Percentiles rank a stretch among this genome's conserved stretches.
Evolutionary conservation across 352 stramenopile genomes (phyloP).

Genomic region (Phytopythium boreale): DNA sequence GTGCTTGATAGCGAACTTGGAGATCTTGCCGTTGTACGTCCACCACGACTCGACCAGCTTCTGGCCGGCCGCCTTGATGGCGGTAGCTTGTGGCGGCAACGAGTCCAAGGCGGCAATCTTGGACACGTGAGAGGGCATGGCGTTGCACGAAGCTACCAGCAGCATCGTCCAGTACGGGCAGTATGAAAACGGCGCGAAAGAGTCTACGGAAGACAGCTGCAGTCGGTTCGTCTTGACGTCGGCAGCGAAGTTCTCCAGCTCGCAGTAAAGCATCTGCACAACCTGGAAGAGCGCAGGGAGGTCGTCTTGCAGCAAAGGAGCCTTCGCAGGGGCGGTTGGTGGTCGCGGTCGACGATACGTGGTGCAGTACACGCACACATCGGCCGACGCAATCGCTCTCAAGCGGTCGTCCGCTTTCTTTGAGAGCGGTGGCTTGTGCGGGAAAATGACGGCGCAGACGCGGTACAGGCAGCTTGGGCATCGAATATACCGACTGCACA

Average conservation of each 20-base stretch:
- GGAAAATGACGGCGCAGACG: slow-evolving; percentile 60
- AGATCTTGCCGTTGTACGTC: slow-evolving; percentile 51
- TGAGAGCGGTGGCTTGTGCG: slow-evolving; percentile 59
- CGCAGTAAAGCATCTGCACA: slow-evolving; percentile 46
- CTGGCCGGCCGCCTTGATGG: slow-evolving; percentile 18
- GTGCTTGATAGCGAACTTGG: slow-evolving; percentile 45
- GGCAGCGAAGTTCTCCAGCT: slow-evolving; percentile 53
- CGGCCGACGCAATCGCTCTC: slow-evolving; percentile 43
- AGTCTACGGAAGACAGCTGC: slow-evolving; percentile 29
- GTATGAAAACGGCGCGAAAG: slow-evolving; percentile 44
- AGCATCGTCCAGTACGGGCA: slow-evolving; percentile 77
- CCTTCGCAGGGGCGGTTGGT: slow-evolving; percentile 2
- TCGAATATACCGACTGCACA: slow-evolving; percentile 62
- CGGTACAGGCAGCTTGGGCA: slow-evolving; percentile 71
- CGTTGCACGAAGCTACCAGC: slow-evolving; percentile 38
- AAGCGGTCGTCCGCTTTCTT: slow-evolving; percentile 50
- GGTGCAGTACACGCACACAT: slow-evolving; percentile 54
- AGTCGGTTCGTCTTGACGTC: slow-evolving; percentile 68
- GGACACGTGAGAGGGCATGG: slow-evolving; percentile 55
- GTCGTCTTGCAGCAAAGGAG: slow-evolving; percentile 59
- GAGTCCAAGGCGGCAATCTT: slow-evolving; percentile 48
- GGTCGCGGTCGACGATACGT: slow-evolving; percentile 18
- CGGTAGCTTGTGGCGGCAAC: slow-evolving; percentile 16
- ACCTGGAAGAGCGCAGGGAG: slow-evolving; percentile 58
- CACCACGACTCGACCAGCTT: slow-evolving; percentile 61